phyloP scores from a whole-genome alignment of 2,329 filamentous ascomycete species.

The Bretziella fagacearum region DNA sequence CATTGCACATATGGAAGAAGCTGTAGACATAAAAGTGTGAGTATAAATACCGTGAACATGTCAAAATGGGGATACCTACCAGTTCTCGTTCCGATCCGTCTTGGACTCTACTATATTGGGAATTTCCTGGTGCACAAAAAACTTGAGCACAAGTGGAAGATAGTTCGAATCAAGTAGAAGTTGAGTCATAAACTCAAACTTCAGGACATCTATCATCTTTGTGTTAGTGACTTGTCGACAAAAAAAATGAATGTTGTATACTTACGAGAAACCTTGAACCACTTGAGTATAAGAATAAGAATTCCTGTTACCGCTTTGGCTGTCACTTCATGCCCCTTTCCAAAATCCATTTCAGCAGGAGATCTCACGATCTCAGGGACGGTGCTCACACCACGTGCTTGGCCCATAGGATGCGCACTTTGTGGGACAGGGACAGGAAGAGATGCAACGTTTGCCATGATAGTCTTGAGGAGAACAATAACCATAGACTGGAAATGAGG shows the following conservation, averaged over 20 bases:
- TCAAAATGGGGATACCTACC: slow-evolving; percentile 41
- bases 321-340: slow-evolving; percentile 70
- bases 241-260: slow-evolving; percentile 15
- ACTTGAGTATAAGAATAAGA: slow-evolving; percentile 76
- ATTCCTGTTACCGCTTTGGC: slow-evolving; percentile 85
- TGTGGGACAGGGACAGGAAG: slow-evolving; percentile 24
- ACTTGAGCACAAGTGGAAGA: slow-evolving; percentile 75
- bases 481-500: slow-evolving; percentile 83
- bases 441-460: slow-evolving; percentile 76
- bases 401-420: slow-evolving; percentile 15
- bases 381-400: slow-evolving; percentile 29
- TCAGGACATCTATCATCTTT: slow-evolving; percentile 54
- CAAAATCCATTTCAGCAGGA: slow-evolving; percentile 64
- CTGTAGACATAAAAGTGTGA: no score
- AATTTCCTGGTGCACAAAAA: slow-evolving; percentile 87
- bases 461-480: slow-evolving; percentile 79
- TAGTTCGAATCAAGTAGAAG: slow-evolving; percentile 90
- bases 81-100: slow-evolving; percentile 65
- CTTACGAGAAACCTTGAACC: slow-evolving; percentile 89
- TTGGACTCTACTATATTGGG: slow-evolving; percentile 77
- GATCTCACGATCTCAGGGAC: slow-evolving; percentile 19
- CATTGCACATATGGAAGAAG: slow-evolving; percentile 82
- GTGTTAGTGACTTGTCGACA: slow-evolving; percentile 15
- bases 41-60: no score
- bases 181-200: slow-evolving; percentile 91